Evolutionary conservation across 176 grass and related monocot genomes (phyloP), one percentile per base, ranked within the genome.

Genomic region (Saccharum officinarum): DNA sequence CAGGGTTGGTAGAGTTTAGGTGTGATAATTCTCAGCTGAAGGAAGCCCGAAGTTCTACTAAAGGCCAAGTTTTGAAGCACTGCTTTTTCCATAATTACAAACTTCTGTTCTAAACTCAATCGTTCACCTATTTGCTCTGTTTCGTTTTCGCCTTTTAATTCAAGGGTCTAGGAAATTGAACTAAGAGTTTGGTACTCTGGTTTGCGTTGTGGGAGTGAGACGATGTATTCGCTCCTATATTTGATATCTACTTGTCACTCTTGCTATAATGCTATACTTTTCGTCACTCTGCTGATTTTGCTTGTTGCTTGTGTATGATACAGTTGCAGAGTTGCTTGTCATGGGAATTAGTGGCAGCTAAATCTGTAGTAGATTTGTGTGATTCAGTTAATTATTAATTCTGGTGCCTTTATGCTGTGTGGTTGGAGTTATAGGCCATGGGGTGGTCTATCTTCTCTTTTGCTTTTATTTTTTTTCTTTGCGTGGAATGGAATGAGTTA

Each of bases 1-100:
- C 80, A 93, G 88, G 83, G 85, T 80, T 28, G 91, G 80, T 40
- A 94, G 93, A 84, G 87, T 49, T 88, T 97, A 97, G 86, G 39
- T 71, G 14, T 79, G 26, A 85, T 28, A 73, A 72, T 78, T 74
- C 72, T 78, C 45, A 73, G 59, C 34, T 12, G 42, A 82, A 77
- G 26, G 61, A 80, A 28, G 20, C 47, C 80, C 23, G 22, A 77
- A 77, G 34, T 30, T 59, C 50, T 23, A 6, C 31, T 16, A 28
- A 68, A 69, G 33, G 45, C 69, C 46, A 44, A 61, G 84, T 73
- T 83, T 83, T 61, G 59, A 86, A 79, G 22, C 84, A 60, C 37
- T 68, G 16, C 16, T 50, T 28, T 74, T 74, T 74, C 57, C 67
- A 49, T 46, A 25, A 54, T 69, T 67, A 23, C 45, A 44, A 76